Percentiles rank a stretch among this genome's conserved stretches.
Evolutionary conservation across 306 rosid species (phyloP).

Genomic region (Ziziphus jujuba): DNA sequence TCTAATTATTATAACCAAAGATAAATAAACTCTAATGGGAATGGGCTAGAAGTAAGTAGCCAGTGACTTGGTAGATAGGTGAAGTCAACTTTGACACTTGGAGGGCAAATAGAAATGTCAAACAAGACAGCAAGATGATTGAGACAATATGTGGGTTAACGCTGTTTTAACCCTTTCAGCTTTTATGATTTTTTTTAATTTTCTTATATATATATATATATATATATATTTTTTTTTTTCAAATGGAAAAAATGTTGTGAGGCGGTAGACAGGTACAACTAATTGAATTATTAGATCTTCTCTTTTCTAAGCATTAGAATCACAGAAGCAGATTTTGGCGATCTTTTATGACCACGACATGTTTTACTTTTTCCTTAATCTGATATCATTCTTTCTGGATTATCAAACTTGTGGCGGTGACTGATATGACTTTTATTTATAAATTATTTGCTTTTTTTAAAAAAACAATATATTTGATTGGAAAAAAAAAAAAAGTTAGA

Average conservation of each 20-base stretch:
- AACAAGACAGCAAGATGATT: slow-evolving; percentile 2
- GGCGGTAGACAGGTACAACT: slow-evolving; percentile 16
- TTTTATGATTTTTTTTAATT: no score
- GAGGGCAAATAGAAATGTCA: not conserved
- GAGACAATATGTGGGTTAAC: slow-evolving; percentile 16
- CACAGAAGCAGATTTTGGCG: slow-evolving; percentile 11
- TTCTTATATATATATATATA: not conserved
- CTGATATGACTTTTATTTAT: no score
- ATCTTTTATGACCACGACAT: slow-evolving; percentile 5
- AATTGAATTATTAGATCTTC: slow-evolving; percentile 15
- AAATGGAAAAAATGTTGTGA: slow-evolving; percentile 9
- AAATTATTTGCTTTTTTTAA: no score
- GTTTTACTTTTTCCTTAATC: slow-evolving; percentile 2
- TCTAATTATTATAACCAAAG: no score
- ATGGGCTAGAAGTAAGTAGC: no score
- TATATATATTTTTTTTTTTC: slow-evolving; percentile 10
- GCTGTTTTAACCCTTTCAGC: not conserved
- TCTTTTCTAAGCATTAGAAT: slow-evolving; percentile 16
- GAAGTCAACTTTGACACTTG: no score
- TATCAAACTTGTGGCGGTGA: no score
- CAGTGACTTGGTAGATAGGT: no score
- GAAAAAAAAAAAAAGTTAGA: no score
- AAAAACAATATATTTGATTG: no score
- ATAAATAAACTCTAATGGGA: no score
- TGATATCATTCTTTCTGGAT: no score